Percentiles rank a stretch among this genome's conserved stretches.
phyloP scores from a whole-genome alignment of 129 eudicot genomes.

The Flaveria trinervia region DNA sequence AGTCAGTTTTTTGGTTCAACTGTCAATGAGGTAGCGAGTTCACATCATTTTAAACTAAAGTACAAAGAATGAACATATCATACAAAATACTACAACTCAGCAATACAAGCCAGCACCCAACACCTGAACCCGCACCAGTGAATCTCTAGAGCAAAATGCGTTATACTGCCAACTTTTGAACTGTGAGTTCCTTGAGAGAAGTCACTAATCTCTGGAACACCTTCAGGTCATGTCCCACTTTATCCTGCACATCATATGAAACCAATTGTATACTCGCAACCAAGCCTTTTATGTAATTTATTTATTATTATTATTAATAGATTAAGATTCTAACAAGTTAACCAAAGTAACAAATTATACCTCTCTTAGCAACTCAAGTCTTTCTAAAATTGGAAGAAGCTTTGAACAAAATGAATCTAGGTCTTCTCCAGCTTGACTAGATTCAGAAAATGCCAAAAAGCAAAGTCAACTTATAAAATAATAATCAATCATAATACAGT shows the following conservation, averaged over 20 bases:
- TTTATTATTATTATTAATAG: background rate
- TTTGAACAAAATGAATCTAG: slow-evolving; percentile 53
- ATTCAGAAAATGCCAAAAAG: slow-evolving; percentile 39
- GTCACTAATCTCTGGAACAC: slow-evolving; percentile 75
- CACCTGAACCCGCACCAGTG: background rate
- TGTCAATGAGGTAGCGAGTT: background rate
- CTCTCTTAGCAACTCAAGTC: slow-evolving; percentile 82
- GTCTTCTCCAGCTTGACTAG: slow-evolving; percentile 45
- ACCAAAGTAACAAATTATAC: slow-evolving; percentile 41
- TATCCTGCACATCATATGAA: slow-evolving; percentile 52
- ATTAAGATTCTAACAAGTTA: background rate
- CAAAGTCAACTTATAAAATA: background rate
- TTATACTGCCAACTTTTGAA: slow-evolving; percentile 53
- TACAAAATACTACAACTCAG: slow-evolving; percentile 10
- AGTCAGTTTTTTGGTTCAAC: background rate
- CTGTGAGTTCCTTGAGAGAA: slow-evolving; percentile 69
- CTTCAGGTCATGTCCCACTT: slow-evolving; percentile 79
- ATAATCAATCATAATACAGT: background rate
- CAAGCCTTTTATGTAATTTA: background rate
- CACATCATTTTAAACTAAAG: background rate
- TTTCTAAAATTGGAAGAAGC: slow-evolving; percentile 69
- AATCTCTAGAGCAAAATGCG: background rate
- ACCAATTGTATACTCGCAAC: background rate
- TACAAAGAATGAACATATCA: background rate
- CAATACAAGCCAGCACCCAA: background rate